Percentiles rank a stretch among this genome's conserved stretches.
These are phyloP conservation scores for Cyclotella choctawhatcheeana DNA, from an alignment of 108 stramenopile species.

Conservation along the genomic window DNA sequence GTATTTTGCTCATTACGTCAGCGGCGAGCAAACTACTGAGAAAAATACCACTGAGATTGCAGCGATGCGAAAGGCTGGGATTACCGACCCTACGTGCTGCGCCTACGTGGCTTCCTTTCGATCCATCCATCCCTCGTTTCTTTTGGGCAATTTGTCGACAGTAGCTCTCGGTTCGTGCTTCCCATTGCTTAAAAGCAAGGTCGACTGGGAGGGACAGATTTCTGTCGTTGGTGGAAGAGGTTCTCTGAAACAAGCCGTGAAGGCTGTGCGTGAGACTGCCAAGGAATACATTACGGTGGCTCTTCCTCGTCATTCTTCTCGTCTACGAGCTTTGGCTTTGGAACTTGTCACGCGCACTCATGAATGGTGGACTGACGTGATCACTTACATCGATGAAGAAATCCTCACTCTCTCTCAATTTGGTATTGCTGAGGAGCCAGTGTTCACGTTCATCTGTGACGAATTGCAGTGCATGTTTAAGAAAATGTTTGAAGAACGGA, in stretches of 20 bases:
- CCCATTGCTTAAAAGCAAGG: neutral
- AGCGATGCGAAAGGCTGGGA: neutral
- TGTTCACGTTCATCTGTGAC: neutral
- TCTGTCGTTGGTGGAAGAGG: neutral
- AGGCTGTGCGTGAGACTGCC: neutral
- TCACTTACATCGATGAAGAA: neutral
- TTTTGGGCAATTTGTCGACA: neutral
- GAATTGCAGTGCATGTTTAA: neutral
- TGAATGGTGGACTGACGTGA: conserved; percentile 1
- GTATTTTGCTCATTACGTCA: neutral
- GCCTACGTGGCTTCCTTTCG: neutral
- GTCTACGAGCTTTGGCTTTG: neutral
- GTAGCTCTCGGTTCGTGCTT: neutral
- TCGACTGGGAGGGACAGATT: neutral
- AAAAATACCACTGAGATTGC: neutral
- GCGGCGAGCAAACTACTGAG: neutral
- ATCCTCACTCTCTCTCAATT: conserved; percentile 1
- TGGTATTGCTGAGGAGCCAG: neutral
- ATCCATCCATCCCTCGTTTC: neutral
- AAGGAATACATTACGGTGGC: neutral
- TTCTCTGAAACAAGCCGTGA: neutral
- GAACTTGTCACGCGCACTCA: neutral
- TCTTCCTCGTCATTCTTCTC: neutral
- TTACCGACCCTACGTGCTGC: neutral
- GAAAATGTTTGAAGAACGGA: neutral